Evolutionary conservation across 2,329 filamentous ascomycete species (phyloP).

Genomic region (Verticillium zaregamsianum): DNA sequence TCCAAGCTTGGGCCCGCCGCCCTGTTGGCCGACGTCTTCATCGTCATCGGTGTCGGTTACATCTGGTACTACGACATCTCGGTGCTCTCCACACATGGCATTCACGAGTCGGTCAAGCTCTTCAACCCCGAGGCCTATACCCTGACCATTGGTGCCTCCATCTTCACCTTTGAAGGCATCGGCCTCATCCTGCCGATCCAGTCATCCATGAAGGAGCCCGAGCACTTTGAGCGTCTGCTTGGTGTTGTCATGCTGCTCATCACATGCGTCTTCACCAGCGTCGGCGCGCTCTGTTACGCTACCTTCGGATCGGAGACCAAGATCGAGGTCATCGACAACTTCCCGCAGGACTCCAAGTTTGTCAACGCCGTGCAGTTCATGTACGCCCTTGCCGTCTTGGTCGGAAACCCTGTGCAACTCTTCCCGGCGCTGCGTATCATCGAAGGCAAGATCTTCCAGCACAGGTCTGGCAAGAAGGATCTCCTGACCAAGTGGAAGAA

Average conservation of each 20-base stretch:
- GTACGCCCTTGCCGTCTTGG: constrained; percentile 70
- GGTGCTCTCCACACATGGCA: constrained; percentile 49
- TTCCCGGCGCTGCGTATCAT: constrained; percentile 71
- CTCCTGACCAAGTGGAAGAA: constrained; percentile 70
- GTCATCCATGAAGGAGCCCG: constrained; percentile 78
- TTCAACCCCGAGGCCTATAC: constrained; percentile 69
- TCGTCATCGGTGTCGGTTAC: constrained; percentile 65
- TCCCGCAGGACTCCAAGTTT: constrained; percentile 64
- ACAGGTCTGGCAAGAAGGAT: constrained; percentile 62
- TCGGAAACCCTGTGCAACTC: constrained; percentile 69
- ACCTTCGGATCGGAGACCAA: constrained; percentile 66
- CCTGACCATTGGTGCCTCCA: constrained; percentile 67
- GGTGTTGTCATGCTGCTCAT: constrained; percentile 69
- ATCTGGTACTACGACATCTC: constrained; percentile 70
- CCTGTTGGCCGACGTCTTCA: constrained; percentile 67
- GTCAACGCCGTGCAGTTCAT: constrained; percentile 74
- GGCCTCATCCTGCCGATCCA: constrained; percentile 98
- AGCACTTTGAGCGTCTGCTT: constrained; percentile 63
- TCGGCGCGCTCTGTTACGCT: constrained; percentile 70
- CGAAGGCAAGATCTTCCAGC: constrained; percentile 64
- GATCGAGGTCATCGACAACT: constrained; percentile 74
- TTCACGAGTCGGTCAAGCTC: constrained; percentile 57
- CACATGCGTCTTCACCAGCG: constrained; percentile 67
- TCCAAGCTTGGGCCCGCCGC: constrained; percentile 68
- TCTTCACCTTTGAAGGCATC: constrained; percentile 97